These are phyloP conservation scores for Poterioochromonas sp. DNA, from an alignment of 352 stramenopile genomes.

Conservation along the genomic window DNA sequence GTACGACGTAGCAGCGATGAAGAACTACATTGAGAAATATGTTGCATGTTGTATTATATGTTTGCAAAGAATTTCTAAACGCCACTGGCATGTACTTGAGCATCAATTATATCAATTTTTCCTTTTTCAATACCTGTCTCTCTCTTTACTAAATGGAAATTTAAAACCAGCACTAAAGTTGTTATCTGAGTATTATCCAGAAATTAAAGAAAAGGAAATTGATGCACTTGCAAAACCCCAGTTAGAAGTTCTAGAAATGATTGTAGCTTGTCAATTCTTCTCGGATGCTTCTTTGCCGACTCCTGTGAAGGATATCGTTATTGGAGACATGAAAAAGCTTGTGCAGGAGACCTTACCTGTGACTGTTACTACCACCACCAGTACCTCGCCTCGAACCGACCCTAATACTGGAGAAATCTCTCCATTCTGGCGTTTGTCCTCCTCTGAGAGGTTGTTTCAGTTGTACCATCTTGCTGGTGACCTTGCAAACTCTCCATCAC, in stretches of 20 bases:
- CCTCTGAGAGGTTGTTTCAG: neutral
- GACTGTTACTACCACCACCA: neutral
- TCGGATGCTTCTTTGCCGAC: neutral
- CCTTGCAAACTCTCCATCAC: neutral
- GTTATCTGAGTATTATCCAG: neutral
- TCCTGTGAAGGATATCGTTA: neutral
- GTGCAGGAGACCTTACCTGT: neutral
- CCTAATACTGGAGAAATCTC: too few relatives aligned
- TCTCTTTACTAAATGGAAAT: neutral
- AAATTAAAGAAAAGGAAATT: neutral
- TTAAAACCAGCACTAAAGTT: neutral
- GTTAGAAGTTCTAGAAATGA: neutral
- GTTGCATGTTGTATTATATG: neutral
- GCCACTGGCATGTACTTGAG: neutral
- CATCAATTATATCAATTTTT: neutral
- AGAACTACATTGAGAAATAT: neutral
- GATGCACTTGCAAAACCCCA: neutral
- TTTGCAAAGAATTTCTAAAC: slow-evolving; percentile 19
- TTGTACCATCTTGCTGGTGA: neutral
- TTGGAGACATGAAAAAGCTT: neutral
- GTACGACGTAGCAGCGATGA: neutral
- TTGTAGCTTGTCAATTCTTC: neutral
- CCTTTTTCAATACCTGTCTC: too few relatives aligned
- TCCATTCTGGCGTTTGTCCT: neutral
- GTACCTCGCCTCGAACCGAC: neutral